phyloP scores from a whole-genome alignment of 2,329 filamentous ascomycete species.

The Bipolaris oryzae region DNA sequence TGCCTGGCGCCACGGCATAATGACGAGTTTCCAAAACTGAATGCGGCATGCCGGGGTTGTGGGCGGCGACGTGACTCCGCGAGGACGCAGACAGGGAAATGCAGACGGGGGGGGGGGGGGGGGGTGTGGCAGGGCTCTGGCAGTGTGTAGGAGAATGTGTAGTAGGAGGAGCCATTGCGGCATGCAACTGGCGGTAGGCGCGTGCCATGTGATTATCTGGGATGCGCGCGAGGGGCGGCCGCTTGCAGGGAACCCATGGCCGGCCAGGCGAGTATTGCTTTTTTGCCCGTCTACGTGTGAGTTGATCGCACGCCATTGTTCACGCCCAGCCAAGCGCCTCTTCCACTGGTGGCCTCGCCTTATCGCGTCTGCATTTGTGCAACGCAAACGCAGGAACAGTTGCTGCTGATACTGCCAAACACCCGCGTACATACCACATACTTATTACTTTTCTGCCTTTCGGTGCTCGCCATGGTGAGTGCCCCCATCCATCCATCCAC shows the following conservation, averaged over 20 bases:
- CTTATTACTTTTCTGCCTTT: neutral
- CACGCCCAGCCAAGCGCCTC: neutral
- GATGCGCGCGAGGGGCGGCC: slow-evolving; percentile 10
- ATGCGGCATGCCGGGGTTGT: neutral
- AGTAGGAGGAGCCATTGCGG: neutral
- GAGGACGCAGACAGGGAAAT: too few relatives aligned
- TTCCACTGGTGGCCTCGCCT: neutral
- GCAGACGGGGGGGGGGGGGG: too few relatives aligned
- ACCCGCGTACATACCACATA: neutral
- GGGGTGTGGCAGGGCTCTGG: neutral
- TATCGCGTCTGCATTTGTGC: slow-evolving; percentile 7
- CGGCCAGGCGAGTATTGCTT: too few relatives aligned
- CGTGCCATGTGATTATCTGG: slow-evolving; percentile 16
- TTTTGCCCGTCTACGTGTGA: too few relatives aligned
- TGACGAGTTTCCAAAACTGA: slow-evolving; percentile 4
- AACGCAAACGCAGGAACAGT: slow-evolving; percentile 4
- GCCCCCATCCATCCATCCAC: neutral
- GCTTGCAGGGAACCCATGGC: slow-evolving; percentile 6
- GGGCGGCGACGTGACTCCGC: too few relatives aligned
- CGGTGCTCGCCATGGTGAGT: slow-evolving; percentile 18
- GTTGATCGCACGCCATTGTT: slow-evolving; percentile 1
- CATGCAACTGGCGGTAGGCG: slow-evolving; percentile 14
- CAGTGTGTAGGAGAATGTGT: neutral
- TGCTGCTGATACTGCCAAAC: neutral
- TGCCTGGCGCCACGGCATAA: neutral